phyloP scores from a whole-genome alignment of 108 stramenopile genomes.

The Skeletonema menzelii region DNA sequence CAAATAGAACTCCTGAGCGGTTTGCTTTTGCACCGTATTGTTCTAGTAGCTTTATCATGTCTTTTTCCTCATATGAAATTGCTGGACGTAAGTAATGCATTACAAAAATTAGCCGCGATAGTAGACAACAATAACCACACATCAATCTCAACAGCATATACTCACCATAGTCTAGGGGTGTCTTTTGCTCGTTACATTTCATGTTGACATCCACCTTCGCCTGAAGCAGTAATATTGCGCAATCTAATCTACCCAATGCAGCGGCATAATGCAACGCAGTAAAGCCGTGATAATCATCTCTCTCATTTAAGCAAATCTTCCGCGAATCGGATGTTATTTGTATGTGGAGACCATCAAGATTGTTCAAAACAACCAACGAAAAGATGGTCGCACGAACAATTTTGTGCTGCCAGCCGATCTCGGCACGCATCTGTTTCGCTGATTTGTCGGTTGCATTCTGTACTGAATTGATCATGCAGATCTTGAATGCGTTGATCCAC shows the following conservation, averaged over 20 bases:
- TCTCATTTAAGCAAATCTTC: conserved; percentile 6
- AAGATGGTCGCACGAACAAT: conserved; percentile 27
- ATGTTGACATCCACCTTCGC: conserved; percentile 22
- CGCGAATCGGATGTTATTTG: conserved; percentile 15
- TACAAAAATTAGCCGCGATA: not conserved
- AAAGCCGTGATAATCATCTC: conserved; percentile 31
- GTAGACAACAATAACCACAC: not conserved
- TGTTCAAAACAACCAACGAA: conserved; percentile 26
- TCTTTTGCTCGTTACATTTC: conserved; percentile 29
- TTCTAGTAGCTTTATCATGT: conserved; percentile 16
- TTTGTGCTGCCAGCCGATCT: conserved; percentile 38
- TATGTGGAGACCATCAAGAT: conserved; percentile 8
- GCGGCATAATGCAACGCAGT: conserved; percentile 46
- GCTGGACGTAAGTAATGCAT: conserved; percentile 2
- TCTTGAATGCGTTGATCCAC: conserved; percentile 40
- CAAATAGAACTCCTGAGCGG: conserved; percentile 4
- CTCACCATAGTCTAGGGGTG: conserved; percentile 46
- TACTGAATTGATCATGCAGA: conserved; percentile 23
- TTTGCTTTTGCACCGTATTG: conserved; percentile 1
- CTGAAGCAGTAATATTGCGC: conserved; percentile 24
- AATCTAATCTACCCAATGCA: conserved; percentile 14
- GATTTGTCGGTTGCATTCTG: conserved; percentile 7
- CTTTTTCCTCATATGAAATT: conserved; percentile 1
- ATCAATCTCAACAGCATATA: not conserved
- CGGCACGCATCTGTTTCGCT: not conserved